phyloP scores from a whole-genome alignment of 1,284 basidiomycete species.

The Tilletia indica region DNA sequence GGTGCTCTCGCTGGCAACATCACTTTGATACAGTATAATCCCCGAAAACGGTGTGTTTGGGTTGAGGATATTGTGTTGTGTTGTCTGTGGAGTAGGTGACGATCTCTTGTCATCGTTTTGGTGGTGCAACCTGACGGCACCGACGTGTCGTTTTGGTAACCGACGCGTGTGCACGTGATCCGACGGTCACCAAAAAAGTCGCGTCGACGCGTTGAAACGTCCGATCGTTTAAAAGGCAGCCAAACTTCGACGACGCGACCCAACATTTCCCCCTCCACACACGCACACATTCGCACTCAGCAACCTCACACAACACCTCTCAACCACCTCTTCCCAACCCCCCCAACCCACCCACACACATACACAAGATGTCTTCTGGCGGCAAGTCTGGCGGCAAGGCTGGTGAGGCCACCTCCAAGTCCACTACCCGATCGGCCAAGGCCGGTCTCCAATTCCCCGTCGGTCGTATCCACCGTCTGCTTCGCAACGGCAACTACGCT shows the following conservation, averaged over 20 bases:
- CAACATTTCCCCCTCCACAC: background rate
- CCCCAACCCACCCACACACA: slow-evolving; percentile 18
- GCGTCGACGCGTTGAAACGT: background rate
- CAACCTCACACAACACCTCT: slow-evolving; percentile 12
- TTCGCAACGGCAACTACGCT: slow-evolving; percentile 81
- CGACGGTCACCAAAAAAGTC: too few species aligned
- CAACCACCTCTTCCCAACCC: background rate
- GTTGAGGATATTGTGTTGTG: too few species aligned
- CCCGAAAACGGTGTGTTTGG: too few species aligned
- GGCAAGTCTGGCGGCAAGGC: slow-evolving; percentile 59
- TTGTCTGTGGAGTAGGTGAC: too few species aligned
- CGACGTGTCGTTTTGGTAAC: too few species aligned
- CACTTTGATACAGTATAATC: too few species aligned
- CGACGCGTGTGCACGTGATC: too few species aligned
- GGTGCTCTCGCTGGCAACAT: too few species aligned
- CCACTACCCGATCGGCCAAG: slow-evolving; percentile 74
- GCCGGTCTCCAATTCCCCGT: slow-evolving; percentile 71
- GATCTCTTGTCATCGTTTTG: too few species aligned
- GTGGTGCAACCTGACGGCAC: too few species aligned
- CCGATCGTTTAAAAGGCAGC: background rate
- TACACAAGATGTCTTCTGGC: slow-evolving; percentile 46
- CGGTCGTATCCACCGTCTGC: slow-evolving; percentile 79
- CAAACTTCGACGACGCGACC: slow-evolving; percentile 4
- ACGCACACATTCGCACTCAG: background rate
- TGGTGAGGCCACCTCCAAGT: slow-evolving; percentile 59